Conservation (phyloP, 2,329 filamentous ascomycete species). For the Chaetomiaceae sp. region DNA sequence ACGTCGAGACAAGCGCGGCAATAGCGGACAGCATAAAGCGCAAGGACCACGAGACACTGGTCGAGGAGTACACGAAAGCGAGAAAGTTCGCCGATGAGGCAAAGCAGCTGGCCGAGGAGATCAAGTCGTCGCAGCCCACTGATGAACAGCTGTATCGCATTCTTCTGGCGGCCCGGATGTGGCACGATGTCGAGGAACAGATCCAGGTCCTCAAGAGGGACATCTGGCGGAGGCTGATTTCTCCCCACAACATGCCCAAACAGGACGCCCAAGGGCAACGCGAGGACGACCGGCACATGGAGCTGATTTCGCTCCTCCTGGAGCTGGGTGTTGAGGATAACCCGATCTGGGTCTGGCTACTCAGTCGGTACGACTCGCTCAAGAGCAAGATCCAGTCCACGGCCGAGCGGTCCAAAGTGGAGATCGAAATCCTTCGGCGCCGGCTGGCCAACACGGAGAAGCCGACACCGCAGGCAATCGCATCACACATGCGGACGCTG, state of each 20-base stretch:
- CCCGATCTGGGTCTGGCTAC: conserved; percentile 92
- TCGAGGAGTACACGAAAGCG: conserved; percentile 83
- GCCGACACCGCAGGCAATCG: conserved; percentile 63
- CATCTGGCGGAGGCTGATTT: conserved; percentile 75
- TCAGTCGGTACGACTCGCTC: conserved; percentile 82
- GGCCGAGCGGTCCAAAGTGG: conserved; percentile 81
- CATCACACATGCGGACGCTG: conserved; percentile 70
- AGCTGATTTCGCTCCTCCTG: conserved; percentile 81
- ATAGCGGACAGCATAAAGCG: conserved; percentile 83
- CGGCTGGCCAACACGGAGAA: conserved; percentile 70
- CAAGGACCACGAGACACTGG: conserved; percentile 81
- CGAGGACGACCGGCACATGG: conserved; percentile 79
- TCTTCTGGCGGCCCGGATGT: conserved; percentile 86
- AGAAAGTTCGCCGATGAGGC: conserved; percentile 76
- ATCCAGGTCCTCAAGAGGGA: conserved; percentile 84
- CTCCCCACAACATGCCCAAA: conserved; percentile 55
- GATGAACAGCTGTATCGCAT: conserved; percentile 83
- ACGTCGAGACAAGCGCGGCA: conserved; percentile 73
- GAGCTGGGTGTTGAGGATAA: conserved; percentile 94
- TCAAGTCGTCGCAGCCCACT: conserved; percentile 54
- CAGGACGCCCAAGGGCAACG: conserved; percentile 37
- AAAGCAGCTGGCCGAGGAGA: conserved; percentile 57
- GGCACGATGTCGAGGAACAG: conserved; percentile 87
- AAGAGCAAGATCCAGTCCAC: conserved; percentile 77
- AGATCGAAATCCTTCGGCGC: conserved; percentile 85